These are phyloP conservation scores for Aspergillus bridgeri DNA, from an alignment of 495 filamentous ascomycete species.

Conservation along the genomic window DNA sequence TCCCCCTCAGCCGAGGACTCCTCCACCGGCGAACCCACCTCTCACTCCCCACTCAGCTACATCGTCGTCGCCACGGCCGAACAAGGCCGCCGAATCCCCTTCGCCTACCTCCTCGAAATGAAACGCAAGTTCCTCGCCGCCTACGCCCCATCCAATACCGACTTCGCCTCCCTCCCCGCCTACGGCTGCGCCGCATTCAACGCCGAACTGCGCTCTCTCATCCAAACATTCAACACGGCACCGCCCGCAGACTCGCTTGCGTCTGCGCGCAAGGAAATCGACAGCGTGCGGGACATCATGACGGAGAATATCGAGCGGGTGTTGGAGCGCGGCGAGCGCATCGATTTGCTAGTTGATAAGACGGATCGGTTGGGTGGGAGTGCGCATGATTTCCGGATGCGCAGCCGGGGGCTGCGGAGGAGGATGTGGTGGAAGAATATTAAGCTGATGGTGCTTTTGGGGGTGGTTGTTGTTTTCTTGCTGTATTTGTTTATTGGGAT, in stretches of 20 bases:
- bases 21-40: conserved; percentile 38
- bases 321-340: conserved; percentile 89
- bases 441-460: conserved; percentile 83
- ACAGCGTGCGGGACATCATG: conserved; percentile 93
- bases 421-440: conserved; percentile 99
- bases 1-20: conserved; percentile 43
- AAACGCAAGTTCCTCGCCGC: conserved; percentile 78
- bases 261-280: conserved; percentile 83
- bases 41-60: conserved; percentile 78
- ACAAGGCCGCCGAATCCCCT: conserved; percentile 82
- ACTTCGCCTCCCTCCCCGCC: conserved; percentile 74
- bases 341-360: conserved; percentile 95
- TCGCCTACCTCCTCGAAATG: conserved; percentile 89
- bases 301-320: conserved; percentile 97
- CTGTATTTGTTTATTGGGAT: conserved; percentile 73
- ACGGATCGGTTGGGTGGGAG: conserved; percentile 85
- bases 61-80: conserved; percentile 74
- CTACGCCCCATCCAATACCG: conserved; percentile 65
- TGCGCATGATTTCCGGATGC: conserved; percentile 84
- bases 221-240: conserved; percentile 81
- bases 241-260: conserved; percentile 78
- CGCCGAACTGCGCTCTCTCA: conserved; percentile 65
- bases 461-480: conserved; percentile 78
- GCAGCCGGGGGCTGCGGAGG: conserved; percentile 78
- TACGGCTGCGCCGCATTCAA: conserved; percentile 93